Conservation (phyloP, 2,329 filamentous ascomycete genomes). For the Aspergillus ibericus region DNA sequence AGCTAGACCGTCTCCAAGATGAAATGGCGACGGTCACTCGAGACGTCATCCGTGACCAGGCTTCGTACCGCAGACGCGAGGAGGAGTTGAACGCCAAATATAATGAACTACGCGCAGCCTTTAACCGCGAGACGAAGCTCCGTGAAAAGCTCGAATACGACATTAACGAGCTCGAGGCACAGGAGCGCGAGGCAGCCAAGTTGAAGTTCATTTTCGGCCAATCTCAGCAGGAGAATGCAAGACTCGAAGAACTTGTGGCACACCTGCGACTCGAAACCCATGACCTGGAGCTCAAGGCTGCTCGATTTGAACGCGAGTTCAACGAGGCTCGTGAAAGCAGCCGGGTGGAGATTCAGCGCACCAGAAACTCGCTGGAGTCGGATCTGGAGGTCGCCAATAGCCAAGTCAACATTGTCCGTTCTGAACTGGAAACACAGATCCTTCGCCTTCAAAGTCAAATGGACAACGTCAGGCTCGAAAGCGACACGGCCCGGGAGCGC, state of each 20-base stretch:
- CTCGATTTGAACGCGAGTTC: constrained; percentile 76
- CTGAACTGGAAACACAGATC: constrained; percentile 79
- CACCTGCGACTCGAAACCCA: constrained; percentile 58
- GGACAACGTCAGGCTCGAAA: constrained; percentile 74
- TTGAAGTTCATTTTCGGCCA: constrained; percentile 76
- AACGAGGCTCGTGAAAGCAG: constrained; percentile 79
- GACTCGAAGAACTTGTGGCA: constrained; percentile 60
- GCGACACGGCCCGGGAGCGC: constrained; percentile 75
- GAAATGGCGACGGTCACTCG: constrained; percentile 79
- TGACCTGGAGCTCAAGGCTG: constrained; percentile 67
- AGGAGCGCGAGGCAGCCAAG: constrained; percentile 75
- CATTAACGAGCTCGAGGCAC: constrained; percentile 61
- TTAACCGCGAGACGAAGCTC: constrained; percentile 69
- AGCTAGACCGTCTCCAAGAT: constrained; percentile 81
- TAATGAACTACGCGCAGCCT: constrained; percentile 55
- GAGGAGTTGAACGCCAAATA: constrained; percentile 57
- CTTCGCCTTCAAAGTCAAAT: constrained; percentile 70
- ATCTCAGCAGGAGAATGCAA: constrained; percentile 59
- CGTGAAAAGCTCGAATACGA: constrained; percentile 61
- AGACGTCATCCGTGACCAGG: constrained; percentile 80
- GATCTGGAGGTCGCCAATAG: constrained; percentile 83
- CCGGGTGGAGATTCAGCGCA: constrained; percentile 76
- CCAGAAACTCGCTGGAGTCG: constrained; percentile 72
- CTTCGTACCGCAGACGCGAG: constrained; percentile 69
- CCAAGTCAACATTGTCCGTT: constrained; percentile 78